Evolutionary conservation across 2,329 filamentous ascomycete species (phyloP), one percentile per base, ranked within the genome.

Genomic region (Alternaria arbusti): DNA sequence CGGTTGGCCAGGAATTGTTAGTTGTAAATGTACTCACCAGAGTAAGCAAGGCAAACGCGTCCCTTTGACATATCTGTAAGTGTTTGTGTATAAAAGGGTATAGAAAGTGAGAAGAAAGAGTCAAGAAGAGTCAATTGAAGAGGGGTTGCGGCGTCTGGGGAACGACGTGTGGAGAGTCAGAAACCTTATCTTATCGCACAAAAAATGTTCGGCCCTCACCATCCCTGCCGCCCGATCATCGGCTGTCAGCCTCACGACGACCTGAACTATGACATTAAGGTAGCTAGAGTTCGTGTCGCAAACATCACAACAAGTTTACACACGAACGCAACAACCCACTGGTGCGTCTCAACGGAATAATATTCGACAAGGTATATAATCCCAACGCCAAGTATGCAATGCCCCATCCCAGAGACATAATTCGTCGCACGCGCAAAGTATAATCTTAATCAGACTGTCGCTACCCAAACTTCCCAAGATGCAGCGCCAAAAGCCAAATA

Each of bases 41-140:
- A 83, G 78, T 84, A 84, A 69, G 83, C 83, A 64, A 85, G 76
- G 71, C 83, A 85, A 62, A 85, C 83, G 69, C 82, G 81, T 78
- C 78, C 78, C 64, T 81, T 81, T 55, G 77, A 65, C 79, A 81
- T 81, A 17, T 44, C 28, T 76, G 54, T 26, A 51, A 57, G 25
- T 6, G 45, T 46, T 22, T 47, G 13, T 46, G 32, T 69, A 60
- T 64, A 59, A 65, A 40, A 54, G 26, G 43, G 36, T 69, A 60
- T 62, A 59, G 62, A 30, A 51, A 36, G 49, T 58, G 57, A 43
- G 40, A 22, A 28, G 23, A 12, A 49, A 32, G 25, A 22, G 47
- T 54, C 55, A 62, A 49, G 13, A 40, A 52, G 49, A 52, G n/a
- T 57, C 6, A 49, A 36, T 46, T 32, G 26, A 47, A 36, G 40